Conservation (phyloP, 2,329 filamentous ascomycete genomes). For the Fusarium sp. region DNA sequence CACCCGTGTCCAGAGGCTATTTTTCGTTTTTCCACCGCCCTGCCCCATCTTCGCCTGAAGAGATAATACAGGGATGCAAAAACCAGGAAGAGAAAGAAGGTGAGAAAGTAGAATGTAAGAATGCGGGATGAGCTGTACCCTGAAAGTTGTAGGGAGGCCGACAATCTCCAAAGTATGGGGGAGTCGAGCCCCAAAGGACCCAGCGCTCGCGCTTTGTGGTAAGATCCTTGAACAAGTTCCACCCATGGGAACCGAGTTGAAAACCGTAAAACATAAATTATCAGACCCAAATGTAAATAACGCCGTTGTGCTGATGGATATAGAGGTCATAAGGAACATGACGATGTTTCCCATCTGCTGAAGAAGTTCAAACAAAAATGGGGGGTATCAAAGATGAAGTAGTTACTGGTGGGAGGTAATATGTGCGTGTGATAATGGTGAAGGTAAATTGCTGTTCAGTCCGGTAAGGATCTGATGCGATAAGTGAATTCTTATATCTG, state of each 20-base stretch:
- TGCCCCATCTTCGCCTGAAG: conserved; percentile 23
- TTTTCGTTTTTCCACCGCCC: conserved; percentile 22
- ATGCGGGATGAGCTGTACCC: conserved; percentile 28
- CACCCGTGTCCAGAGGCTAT: conserved; percentile 24
- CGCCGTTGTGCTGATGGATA: conserved; percentile 48
- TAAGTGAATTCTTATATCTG: conserved; percentile 37
- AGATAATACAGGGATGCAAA: conserved; percentile 16
- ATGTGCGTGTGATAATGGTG: conserved; percentile 44
- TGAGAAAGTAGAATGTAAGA: conserved; percentile 4
- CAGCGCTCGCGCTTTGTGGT: conserved; percentile 28
- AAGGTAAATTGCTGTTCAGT: conserved; percentile 23
- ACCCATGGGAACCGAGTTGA: conserved; percentile 28
- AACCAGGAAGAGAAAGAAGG: conserved; percentile 11
- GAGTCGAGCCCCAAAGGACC: conserved; percentile 5
- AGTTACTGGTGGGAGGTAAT: conserved; percentile 47
- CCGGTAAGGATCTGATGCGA: neutral
- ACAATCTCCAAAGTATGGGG: neutral
- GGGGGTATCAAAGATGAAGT: conserved; percentile 55
- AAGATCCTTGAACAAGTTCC: conserved; percentile 23
- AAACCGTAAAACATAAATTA: conserved; percentile 42
- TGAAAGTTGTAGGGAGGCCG: conserved; percentile 19
- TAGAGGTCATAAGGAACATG: conserved; percentile 47
- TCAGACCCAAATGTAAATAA: conserved; percentile 44
- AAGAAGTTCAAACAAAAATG: conserved; percentile 43
- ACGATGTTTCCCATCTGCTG: conserved; percentile 45